Percentiles rank a stretch among this genome's conserved stretches.
These are phyloP conservation scores for Hanseniaspora uvarum DNA, from an alignment of 1,139 yeast species.

Conservation along the genomic window DNA sequence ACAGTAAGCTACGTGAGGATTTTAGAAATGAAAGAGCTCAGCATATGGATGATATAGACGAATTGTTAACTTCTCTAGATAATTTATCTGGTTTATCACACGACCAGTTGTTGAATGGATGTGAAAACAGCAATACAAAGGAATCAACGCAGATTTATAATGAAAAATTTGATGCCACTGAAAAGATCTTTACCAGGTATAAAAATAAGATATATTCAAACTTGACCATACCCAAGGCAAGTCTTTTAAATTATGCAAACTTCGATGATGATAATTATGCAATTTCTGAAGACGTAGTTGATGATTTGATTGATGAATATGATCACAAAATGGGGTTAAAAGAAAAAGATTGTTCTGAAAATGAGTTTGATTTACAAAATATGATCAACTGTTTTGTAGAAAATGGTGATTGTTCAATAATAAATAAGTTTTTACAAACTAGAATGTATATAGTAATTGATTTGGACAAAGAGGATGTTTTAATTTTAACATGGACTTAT, in stretches of 20 bases:
- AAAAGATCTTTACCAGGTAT: not conserved
- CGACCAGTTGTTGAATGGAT: not conserved
- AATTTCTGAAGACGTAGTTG: not conserved
- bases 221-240: not conserved
- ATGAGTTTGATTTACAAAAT: not conserved
- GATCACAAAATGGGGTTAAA: not conserved
- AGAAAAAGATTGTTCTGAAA: not conserved
- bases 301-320: constrained; percentile 1
- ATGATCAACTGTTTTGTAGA: constrained; percentile 1
- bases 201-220: not conserved
- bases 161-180: not conserved
- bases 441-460: not conserved
- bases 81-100: not conserved
- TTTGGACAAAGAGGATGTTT: not conserved
- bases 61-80: not conserved
- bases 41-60: not conserved
- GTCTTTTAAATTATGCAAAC: not conserved
- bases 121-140: not conserved
- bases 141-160: not conserved
- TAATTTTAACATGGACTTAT: not conserved
- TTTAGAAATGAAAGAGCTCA: not conserved
- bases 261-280: not conserved
- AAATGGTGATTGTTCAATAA: not conserved
- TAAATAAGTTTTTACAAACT: not conserved
- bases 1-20: not conserved